phyloP scores from a whole-genome alignment of 192 early-diverging fungal species.

The Blastocladiella britannica region DNA sequence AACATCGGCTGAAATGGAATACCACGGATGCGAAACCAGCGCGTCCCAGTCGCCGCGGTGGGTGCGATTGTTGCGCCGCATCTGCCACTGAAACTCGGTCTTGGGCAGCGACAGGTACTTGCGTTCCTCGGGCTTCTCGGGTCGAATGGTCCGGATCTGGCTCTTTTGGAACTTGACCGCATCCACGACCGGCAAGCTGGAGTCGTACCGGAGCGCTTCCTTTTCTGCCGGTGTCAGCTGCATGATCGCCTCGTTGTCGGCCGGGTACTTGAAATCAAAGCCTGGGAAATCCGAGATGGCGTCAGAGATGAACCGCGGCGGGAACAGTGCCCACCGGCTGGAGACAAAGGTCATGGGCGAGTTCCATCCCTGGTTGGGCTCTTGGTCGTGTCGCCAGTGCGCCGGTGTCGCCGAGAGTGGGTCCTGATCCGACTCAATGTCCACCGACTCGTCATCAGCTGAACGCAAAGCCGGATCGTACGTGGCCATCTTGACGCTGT shows the following conservation, averaged over 20 bases:
- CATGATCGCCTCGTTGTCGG: constrained; percentile 6
- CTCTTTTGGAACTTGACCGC: not conserved
- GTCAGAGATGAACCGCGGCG: too few relatives aligned
- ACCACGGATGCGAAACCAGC: constrained; percentile 12
- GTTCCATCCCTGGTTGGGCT: constrained; percentile 35
- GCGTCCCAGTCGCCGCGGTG: too few relatives aligned
- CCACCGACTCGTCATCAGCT: too few relatives aligned
- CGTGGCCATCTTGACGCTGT: not conserved
- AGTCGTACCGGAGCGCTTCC: not conserved
- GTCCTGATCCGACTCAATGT: too few relatives aligned
- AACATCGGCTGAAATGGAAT: constrained; percentile 9
- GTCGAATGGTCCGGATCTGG: too few relatives aligned
- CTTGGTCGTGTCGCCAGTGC: too few relatives aligned
- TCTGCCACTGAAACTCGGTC: constrained; percentile 4
- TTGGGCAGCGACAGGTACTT: not conserved
- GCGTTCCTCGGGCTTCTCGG: constrained; percentile 10
- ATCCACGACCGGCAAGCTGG: not conserved
- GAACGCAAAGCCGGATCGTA: too few relatives aligned
- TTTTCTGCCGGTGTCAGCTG: not conserved
- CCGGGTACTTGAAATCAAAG: constrained; percentile 42
- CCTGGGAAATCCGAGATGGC: constrained; percentile 45
- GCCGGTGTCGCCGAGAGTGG: too few relatives aligned
- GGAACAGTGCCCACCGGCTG: too few relatives aligned
- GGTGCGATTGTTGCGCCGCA: too few relatives aligned
- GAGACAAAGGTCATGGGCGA: constrained; percentile 31